Evolutionary conservation across 306 rosid genomes (phyloP), one percentile per base, ranked within the genome.

Genomic region (Corylus heterophylla): DNA sequence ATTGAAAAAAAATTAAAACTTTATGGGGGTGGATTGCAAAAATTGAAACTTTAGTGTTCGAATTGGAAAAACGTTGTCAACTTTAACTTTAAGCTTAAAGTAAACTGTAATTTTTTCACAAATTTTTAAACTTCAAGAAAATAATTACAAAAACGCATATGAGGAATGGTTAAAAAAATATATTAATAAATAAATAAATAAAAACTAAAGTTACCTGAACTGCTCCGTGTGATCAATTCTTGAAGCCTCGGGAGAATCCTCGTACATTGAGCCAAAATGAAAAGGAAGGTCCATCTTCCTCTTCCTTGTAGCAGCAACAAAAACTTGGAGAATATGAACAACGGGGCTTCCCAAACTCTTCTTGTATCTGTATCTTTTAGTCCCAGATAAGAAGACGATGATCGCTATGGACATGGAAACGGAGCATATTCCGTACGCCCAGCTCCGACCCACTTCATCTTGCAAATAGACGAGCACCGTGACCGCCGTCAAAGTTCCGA

Each of bases 391-490:
- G 82, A 92, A 88, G 7, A 91, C 45, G 55, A 81, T 11, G 63
- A 92, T 88, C 74, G 93, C 88, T 61, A 87, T 78, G 61, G 81
- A 39, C 93, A 91, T 88, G 6, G 90, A 80, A 78, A 89, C 84
- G 55, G 91, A 88, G 78, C 98, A 94, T 48, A 91, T 81, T 73
- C 97, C 98, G 67, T 92, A 94, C 1, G 91, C 98, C 92, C 86
- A 89, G 66, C 90, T 92, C 44, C 98, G 81, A 51, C 92, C 90
- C 80, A 94, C 90, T 88, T 94, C 87, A 27, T 92, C 98, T 80
- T 94, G 97, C 25, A 94, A 59, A 70, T 94, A 94, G 17, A 92
- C 97, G 69, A 94, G 98, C 12, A 94, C 87, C n/a, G 98, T 94
- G 51, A 91, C 97, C 0, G 98, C 98, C 74, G 80, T 79, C 69